Evolutionary conservation across 495 filamentous ascomycete genomes (phyloP), one percentile per base, ranked within the genome.

Genomic region (Astrothelium subdiscretum): DNA sequence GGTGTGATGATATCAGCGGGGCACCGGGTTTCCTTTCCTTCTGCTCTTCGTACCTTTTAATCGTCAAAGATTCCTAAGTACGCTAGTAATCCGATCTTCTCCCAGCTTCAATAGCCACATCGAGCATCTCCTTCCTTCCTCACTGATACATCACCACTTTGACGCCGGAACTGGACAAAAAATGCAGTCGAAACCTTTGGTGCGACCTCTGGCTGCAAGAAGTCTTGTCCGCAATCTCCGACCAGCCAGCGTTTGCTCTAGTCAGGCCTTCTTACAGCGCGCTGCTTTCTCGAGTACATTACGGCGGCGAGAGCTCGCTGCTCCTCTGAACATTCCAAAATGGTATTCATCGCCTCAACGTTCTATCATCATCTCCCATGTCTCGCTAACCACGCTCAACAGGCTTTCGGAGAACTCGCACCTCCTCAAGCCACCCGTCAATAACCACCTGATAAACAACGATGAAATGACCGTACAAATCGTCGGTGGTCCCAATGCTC

Each of bases 401-500:
- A 98, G 94, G 94, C 86, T 98, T 43, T 85, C 91, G 71, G 83
- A 87, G 70, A 97, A 97, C 72, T 87, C 88, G 2, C 91, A 97
- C 69, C 85, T 97, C 57, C 84, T 98, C 61, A 86, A 96, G 74
- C 94, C 94, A 1, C 94, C 94, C 2, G 87, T 98, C 69, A 97
- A 97, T 73, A 98, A 97, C 75, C 95, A 92, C 75, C 95, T 91
- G 75, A 89, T 98, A 64, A 94, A 96, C 76, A 86, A 96, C 69
- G 79, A 84, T 38, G 79, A 84, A 64, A 80, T 91, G 35, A 90
- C 87, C 27, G 87, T 92, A 61, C 91, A 91, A 86, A 91, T 98
- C 65, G 92, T 98, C 61, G 94, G 94, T 68, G 95, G 94, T 15
- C 94, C 94, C 61, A 98, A 98, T 74, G 90, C 90, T 18, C 85